A percentile compares a stretch with the other conserved stretches of the same genome.
phyloP scores from a whole-genome alignment of 2,329 filamentous ascomycete species.

The Akanthomyces lecanii region DNA sequence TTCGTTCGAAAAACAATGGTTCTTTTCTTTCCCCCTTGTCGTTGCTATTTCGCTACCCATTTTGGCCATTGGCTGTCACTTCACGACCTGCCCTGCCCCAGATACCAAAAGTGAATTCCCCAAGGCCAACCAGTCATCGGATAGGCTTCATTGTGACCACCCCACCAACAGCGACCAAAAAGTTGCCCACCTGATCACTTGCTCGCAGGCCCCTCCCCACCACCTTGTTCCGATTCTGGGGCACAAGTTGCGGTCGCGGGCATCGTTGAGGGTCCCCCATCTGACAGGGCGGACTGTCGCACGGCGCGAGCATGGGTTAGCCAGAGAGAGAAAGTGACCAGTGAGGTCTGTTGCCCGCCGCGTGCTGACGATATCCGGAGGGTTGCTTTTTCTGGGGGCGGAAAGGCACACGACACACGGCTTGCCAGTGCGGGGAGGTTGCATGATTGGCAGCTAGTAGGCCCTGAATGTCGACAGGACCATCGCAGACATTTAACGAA shows the following conservation, averaged over 20 bases:
- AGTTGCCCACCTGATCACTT: slow-evolving; percentile 6
- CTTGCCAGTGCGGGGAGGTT: too few species aligned
- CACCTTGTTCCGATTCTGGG: not conserved
- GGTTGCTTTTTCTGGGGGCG: not conserved
- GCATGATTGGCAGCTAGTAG: too few species aligned
- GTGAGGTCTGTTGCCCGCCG: not conserved
- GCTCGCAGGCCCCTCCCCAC: not conserved
- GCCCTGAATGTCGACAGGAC: too few species aligned
- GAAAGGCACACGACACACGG: not conserved
- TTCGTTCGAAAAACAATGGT: not conserved
- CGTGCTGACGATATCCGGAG: not conserved
- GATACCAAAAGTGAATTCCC: not conserved
- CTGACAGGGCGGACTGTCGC: not conserved
- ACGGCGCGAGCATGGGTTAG: not conserved
- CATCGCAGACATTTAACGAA: too few species aligned
- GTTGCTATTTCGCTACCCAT: not conserved
- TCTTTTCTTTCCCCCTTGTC: not conserved
- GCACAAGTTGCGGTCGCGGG: not conserved
- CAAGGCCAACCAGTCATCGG: not conserved
- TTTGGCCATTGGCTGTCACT: too few species aligned
- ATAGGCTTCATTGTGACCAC: not conserved
- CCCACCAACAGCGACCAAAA: not conserved
- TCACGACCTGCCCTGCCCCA: not conserved
- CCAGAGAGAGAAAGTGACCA: not conserved
- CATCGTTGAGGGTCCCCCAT: too few species aligned